Evolutionary conservation across 352 stramenopile species (phyloP).

Genomic region (Thraustochytrium striatum): DNA sequence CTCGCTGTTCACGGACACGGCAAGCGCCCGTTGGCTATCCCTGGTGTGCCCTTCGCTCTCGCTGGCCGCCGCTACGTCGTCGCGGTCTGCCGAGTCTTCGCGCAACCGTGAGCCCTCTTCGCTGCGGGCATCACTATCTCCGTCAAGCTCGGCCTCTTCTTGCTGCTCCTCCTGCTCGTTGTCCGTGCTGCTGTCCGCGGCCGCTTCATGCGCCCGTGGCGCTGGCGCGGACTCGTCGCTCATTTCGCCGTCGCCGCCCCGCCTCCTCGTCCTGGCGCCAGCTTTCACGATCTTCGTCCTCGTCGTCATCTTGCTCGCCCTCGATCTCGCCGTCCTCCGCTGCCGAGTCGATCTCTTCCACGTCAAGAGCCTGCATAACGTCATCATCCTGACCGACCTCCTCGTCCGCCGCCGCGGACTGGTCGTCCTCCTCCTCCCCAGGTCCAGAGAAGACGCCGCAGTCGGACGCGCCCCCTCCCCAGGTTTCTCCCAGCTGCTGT

Average conservation of each 20-base stretch:
- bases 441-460: background rate
- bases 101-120: too few relatives aligned
- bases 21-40: too few relatives aligned
- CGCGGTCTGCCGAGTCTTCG: too few relatives aligned
- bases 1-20: too few relatives aligned
- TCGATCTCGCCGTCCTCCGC: background rate
- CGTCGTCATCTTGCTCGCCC: background rate
- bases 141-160: background rate
- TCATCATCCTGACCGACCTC: background rate
- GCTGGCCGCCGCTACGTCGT: too few relatives aligned
- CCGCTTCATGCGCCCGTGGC: background rate
- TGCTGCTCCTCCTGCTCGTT: background rate
- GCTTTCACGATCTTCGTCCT: background rate
- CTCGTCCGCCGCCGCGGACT: background rate
- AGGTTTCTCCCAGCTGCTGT: constrained; percentile 34
- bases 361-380: background rate
- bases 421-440: background rate
- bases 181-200: background rate
- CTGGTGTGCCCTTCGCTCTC: too few relatives aligned
- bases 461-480: background rate
- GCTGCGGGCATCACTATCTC: too few relatives aligned
- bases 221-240: background rate
- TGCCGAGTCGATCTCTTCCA: too few relatives aligned
- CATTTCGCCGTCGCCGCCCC: background rate
- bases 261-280: too few relatives aligned